Percentiles rank a stretch among this genome's conserved stretches.
phyloP scores from a whole-genome alignment of 352 stramenopile species.

The Phytophthora hybrid region DNA sequence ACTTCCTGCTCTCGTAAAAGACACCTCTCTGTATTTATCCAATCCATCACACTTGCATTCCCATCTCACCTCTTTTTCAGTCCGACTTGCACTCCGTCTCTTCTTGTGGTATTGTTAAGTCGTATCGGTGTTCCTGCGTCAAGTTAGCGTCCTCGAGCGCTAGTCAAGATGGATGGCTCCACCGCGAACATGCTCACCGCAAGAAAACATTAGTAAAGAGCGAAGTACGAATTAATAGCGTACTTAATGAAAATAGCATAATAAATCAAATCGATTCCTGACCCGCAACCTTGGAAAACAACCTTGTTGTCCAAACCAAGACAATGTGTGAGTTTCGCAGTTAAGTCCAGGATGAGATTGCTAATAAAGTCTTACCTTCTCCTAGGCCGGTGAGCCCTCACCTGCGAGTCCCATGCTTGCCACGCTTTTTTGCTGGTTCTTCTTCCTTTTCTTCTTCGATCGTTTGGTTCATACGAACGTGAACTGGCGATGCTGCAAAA shows the following conservation, averaged over 20 bases:
- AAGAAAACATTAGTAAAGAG: conserved; percentile 12
- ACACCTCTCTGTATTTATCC: conserved; percentile 37
- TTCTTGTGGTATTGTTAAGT: conserved; percentile 28
- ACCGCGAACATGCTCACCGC: not conserved
- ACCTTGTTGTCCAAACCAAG: not conserved
- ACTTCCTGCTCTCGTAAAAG: conserved; percentile 56
- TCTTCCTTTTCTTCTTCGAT: conserved; percentile 24
- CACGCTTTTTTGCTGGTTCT: conserved; percentile 24
- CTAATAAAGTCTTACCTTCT: conserved; percentile 27
- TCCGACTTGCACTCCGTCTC: conserved; percentile 29
- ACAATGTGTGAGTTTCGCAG: not conserved
- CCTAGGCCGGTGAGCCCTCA: not conserved
- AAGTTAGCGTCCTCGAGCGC: conserved; percentile 16
- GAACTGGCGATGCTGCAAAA: conserved; percentile 22
- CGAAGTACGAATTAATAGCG: not conserved
- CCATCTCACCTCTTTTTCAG: conserved; percentile 25
- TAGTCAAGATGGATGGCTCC: conserved; percentile 31
- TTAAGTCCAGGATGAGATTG: not conserved
- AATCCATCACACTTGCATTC: conserved; percentile 2
- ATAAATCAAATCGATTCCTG: conserved; percentile 19
- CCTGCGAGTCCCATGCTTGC: conserved; percentile 4
- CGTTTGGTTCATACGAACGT: not conserved
- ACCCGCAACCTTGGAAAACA: not conserved
- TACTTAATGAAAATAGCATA: not conserved
- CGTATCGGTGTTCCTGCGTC: conserved; percentile 2